phyloP scores from a whole-genome alignment of 768 basidiomycete species.

The Lentinula detonsa region DNA sequence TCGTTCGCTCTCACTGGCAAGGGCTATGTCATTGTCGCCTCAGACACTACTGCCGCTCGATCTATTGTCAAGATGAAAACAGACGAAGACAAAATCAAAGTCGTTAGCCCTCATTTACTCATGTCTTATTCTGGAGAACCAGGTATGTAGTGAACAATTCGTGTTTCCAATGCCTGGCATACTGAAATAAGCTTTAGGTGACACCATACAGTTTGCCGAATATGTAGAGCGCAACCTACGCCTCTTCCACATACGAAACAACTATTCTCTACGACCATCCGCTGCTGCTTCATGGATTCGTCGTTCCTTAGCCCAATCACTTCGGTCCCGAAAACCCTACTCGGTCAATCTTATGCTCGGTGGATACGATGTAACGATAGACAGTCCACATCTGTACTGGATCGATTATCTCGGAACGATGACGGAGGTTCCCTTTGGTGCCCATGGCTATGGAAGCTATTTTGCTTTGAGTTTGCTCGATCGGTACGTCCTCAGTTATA shows the following conservation, averaged over 20 bases:
- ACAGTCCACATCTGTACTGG: constrained; percentile 84
- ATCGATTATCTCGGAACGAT: constrained; percentile 93
- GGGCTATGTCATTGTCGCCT: constrained; percentile 88
- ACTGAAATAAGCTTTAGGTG: constrained; percentile 45
- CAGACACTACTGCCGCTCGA: constrained; percentile 83
- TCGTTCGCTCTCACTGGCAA: constrained; percentile 91
- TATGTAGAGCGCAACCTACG: constrained; percentile 94
- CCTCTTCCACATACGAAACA: constrained; percentile 92
- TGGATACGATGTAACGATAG: constrained; percentile 78
- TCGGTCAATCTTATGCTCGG: constrained; percentile 89
- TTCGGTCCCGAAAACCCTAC: constrained; percentile 86
- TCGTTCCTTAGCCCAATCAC: constrained; percentile 78
- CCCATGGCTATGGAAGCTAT: constrained; percentile 93
- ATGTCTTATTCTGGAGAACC: constrained; percentile 97
- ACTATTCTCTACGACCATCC: constrained; percentile 81
- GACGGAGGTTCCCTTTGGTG: constrained; percentile 84
- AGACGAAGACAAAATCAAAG: constrained; percentile 96
- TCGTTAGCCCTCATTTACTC: constrained; percentile 81
- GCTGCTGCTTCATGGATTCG: constrained; percentile 96
- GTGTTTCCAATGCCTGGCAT: neutral
- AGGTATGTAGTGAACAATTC: constrained; percentile 34
- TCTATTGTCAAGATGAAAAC: constrained; percentile 98
- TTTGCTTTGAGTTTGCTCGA: constrained; percentile 91
- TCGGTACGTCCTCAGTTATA: constrained; percentile 41
- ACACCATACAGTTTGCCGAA: constrained; percentile 95